A percentile compares a stretch with the other conserved stretches of the same genome.
These are phyloP conservation scores for Spathaspora gorwiae DNA, from an alignment of 805 yeast genomes.

Conservation along the genomic window DNA sequence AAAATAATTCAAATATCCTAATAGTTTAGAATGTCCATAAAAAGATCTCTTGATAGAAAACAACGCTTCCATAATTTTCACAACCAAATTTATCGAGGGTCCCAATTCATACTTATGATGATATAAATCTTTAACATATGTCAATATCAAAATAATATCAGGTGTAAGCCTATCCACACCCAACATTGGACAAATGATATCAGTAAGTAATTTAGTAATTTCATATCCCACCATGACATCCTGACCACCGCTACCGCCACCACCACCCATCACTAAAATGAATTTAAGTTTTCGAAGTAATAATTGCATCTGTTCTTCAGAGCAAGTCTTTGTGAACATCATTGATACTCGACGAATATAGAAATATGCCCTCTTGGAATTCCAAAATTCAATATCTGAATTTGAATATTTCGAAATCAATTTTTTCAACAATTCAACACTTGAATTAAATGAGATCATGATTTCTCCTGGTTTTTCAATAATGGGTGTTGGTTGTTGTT, in stretches of 20 bases:
- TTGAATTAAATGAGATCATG: constrained; percentile 20
- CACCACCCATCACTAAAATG: constrained; percentile 16
- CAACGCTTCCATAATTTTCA: neutral
- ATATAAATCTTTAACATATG: neutral
- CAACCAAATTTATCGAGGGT: neutral
- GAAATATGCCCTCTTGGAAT: constrained; percentile 28
- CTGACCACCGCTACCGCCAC: neutral
- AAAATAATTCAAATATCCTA: constrained; percentile 2
- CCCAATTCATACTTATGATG: neutral
- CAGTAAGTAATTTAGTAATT: constrained; percentile 16
- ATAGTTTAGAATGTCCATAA: neutral
- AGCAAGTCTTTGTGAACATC: constrained; percentile 14
- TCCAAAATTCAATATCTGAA: constrained; percentile 27
- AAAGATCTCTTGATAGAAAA: neutral
- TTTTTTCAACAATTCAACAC: constrained; percentile 20
- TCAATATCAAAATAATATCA: constrained; percentile 1
- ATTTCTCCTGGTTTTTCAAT: constrained; percentile 10
- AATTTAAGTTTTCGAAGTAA: constrained; percentile 35
- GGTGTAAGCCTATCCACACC: neutral
- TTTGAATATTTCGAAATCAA: constrained; percentile 19
- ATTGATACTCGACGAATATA: constrained; percentile 29
- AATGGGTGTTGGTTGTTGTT: neutral
- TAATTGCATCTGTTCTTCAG: constrained; percentile 17
- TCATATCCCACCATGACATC: constrained; percentile 6
- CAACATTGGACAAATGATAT: constrained; percentile 19